phyloP scores from a whole-genome alignment of 495 filamentous ascomycete species.

The Trichoderma virens region DNA sequence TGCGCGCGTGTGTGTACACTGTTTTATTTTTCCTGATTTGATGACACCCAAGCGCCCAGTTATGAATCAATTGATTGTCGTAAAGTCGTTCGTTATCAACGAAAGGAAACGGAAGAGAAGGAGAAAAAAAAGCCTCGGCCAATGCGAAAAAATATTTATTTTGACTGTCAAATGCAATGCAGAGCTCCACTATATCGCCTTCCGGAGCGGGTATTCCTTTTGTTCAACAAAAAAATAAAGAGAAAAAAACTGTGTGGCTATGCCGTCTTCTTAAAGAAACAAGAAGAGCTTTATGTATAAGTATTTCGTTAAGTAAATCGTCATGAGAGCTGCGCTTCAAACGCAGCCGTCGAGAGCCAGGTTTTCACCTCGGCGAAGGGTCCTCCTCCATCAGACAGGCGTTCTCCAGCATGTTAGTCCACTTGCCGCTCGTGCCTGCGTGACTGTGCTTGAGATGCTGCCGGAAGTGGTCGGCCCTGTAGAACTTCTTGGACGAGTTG shows the following conservation, averaged over 20 bases:
- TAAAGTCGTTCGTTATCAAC: constrained; percentile 2
- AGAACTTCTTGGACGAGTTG: constrained; percentile 98
- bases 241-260: neutral
- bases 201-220: constrained; percentile 7
- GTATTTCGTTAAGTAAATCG: neutral
- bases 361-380: constrained; percentile 16
- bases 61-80: neutral
- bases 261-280: neutral
- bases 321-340: neutral
- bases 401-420: constrained; percentile 97
- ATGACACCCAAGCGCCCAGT: neutral
- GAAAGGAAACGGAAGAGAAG: neutral
- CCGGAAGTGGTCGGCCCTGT: constrained; percentile 92
- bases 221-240: neutral
- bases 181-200: constrained; percentile 7
- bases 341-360: neutral
- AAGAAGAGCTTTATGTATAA: neutral
- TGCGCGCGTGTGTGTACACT: too few species aligned
- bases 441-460: constrained; percentile 98
- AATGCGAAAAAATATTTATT: neutral
- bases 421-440: constrained; percentile 92
- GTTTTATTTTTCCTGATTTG: neutral
- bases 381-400: constrained; percentile 94
- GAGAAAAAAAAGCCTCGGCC: neutral
- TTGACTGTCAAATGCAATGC: neutral